Conservation (phyloP, 371 early-diverging fungal species). For the Mucor mucedo region DNA sequence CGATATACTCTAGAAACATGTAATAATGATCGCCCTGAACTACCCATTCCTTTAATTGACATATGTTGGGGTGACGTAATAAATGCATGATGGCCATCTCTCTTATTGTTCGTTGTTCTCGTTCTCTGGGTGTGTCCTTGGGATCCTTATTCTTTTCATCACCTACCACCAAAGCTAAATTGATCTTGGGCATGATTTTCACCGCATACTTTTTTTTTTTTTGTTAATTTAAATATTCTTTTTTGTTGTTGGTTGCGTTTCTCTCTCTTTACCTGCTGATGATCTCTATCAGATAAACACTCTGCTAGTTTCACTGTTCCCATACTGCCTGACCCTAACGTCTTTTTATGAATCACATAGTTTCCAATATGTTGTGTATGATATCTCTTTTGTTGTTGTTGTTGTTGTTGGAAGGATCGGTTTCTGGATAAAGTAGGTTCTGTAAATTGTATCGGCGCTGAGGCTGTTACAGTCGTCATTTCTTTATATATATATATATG, state of each 20-base stretch:
- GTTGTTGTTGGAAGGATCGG: neutral
- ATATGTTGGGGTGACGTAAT: slow-evolving; percentile 79
- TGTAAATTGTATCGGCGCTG: neutral
- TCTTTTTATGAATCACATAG: slow-evolving; percentile 65
- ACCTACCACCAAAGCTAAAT: slow-evolving; percentile 18
- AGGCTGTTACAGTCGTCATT: slow-evolving; percentile 12
- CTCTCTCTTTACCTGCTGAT: slow-evolving; percentile 33
- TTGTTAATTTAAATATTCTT: neutral
- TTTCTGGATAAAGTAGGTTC: neutral
- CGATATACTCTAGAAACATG: slow-evolving; percentile 85
- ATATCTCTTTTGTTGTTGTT: slow-evolving; percentile 2
- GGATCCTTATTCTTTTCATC: slow-evolving; percentile 38
- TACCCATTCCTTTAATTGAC: slow-evolving; percentile 75
- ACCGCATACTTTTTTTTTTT: slow-evolving; percentile 41
- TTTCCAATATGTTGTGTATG: slow-evolving; percentile 41
- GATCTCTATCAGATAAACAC: slow-evolving; percentile 43
- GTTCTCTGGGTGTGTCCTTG: slow-evolving; percentile 55
- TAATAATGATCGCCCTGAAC: slow-evolving; percentile 78
- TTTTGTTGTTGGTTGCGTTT: neutral
- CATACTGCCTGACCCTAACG: slow-evolving; percentile 97
- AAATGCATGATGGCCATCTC: slow-evolving; percentile 82
- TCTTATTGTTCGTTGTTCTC: slow-evolving; percentile 77
- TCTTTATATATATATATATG: too few species aligned
- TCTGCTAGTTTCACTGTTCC: slow-evolving; percentile 96
- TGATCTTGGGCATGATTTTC: slow-evolving; percentile 53